phyloP scores from a whole-genome alignment of 257 asterid species.

The Lavandula angustifolia region DNA sequence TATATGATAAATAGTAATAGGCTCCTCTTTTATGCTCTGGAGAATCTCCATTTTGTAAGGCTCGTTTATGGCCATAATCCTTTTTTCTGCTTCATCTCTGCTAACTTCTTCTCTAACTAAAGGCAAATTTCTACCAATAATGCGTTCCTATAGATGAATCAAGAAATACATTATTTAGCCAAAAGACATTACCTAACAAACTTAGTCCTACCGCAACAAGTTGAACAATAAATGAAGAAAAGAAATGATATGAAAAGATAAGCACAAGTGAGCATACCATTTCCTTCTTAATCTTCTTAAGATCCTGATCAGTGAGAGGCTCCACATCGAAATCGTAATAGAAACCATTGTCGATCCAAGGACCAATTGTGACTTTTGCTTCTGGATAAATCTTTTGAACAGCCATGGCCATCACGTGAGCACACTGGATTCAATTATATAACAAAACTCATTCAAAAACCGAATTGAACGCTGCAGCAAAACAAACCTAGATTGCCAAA shows the following conservation, averaged over 20 bases:
- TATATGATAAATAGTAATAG: conserved; percentile 89
- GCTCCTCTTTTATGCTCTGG: conserved; percentile 81
- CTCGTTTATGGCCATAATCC: conserved; percentile 75
- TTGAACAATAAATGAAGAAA: conserved; percentile 11
- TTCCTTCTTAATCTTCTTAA: conserved; percentile 91
- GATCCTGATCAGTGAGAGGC: conserved; percentile 87
- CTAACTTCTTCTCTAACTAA: conserved; percentile 85
- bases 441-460: not conserved
- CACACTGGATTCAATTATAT: conserved; percentile 66
- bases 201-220: not conserved
- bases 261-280: conserved; percentile 58
- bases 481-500: not conserved
- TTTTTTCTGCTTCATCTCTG: conserved; percentile 77
- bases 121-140: conserved; percentile 77
- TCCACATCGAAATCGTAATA: conserved; percentile 95
- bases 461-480: not conserved
- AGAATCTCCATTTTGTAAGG: conserved; percentile 92
- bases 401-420: conserved; percentile 99
- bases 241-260: not conserved
- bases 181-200: conserved; percentile 31
- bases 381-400: conserved; percentile 90
- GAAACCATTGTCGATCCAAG: conserved; percentile 95
- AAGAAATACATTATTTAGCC: conserved; percentile 41
- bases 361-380: conserved; percentile 96
- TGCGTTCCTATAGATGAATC: conserved; percentile 79